Evolutionary conservation across 129 eudicot genomes (phyloP).

Genomic region (Calendula officinalis): DNA sequence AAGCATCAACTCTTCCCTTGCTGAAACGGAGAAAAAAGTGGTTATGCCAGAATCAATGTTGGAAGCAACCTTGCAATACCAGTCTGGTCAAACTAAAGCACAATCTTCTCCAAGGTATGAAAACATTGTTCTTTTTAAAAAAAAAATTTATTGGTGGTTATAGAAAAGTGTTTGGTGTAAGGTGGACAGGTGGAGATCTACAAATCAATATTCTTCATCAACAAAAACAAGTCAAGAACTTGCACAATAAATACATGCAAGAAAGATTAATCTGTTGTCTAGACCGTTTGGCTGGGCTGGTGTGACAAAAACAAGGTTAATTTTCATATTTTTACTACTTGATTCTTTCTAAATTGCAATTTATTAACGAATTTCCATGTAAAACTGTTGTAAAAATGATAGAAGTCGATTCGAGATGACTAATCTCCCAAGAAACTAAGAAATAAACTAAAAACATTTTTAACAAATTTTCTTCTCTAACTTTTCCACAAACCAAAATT

Average conservation of each 20-base stretch:
- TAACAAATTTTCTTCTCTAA: too few species aligned
- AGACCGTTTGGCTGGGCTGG: slow-evolving; percentile 91
- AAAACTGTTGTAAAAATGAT: too few species aligned
- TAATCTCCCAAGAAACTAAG: too few species aligned
- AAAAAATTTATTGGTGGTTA: too few species aligned
- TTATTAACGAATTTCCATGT: neutral
- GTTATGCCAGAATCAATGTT: slow-evolving; percentile 87
- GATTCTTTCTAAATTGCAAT: slow-evolving; percentile 1
- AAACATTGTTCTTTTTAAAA: too few species aligned
- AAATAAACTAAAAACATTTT: too few species aligned
- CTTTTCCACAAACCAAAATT: too few species aligned
- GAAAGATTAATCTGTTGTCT: slow-evolving; percentile 78
- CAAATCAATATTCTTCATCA: slow-evolving; percentile 47
- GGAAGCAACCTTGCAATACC: slow-evolving; percentile 86
- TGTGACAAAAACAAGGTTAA: slow-evolving; percentile 87
- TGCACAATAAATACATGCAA: slow-evolving; percentile 54
- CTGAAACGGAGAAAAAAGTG: slow-evolving; percentile 74
- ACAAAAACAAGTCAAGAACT: slow-evolving; percentile 56
- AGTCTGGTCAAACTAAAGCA: slow-evolving; percentile 70
- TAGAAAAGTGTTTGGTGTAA: neutral
- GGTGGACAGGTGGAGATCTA: slow-evolving; percentile 27
- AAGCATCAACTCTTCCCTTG: slow-evolving; percentile 54
- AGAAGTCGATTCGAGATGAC: too few species aligned
- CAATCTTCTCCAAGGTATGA: slow-evolving; percentile 67
- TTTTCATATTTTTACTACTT: neutral